These are phyloP conservation scores for Zygoascus biomembranicola DNA, from an alignment of 805 yeast genomes.

Conservation along the genomic window DNA sequence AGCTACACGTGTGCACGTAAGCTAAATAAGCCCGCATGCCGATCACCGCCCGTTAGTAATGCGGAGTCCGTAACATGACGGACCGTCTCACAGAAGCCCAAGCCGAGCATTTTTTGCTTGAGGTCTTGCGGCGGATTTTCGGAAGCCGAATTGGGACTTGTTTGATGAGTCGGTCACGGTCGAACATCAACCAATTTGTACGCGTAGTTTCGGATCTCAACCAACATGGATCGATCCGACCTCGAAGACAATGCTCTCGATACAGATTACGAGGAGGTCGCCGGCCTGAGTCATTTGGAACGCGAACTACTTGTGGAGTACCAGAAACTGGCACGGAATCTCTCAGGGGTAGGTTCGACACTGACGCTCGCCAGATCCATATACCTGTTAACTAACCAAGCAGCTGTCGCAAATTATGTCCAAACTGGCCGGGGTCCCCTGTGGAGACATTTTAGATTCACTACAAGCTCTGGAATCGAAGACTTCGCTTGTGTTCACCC, in stretches of 20 bases:
- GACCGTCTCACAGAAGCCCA: too few species aligned
- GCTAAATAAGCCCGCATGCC: too few species aligned
- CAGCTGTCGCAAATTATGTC: constrained; percentile 15
- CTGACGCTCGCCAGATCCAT: constrained; percentile 20
- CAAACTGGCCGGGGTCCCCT: constrained; percentile 12
- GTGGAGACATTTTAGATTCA: constrained; percentile 37
- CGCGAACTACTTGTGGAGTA: constrained; percentile 32
- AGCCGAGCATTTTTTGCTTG: too few species aligned
- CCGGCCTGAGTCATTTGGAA: constrained; percentile 22
- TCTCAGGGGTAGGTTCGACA: constrained; percentile 22
- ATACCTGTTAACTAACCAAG: constrained; percentile 16
- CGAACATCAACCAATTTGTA: too few species aligned
- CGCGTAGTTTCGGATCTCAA: too few species aligned
- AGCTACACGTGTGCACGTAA: too few species aligned
- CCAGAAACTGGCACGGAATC: constrained; percentile 31
- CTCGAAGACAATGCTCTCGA: constrained; percentile 1
- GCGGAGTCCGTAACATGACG: too few species aligned
- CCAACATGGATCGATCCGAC: too few species aligned
- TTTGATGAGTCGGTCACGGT: too few species aligned
- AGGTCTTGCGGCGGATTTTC: too few species aligned
- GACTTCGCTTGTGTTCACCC: constrained; percentile 54
- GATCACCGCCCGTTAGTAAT: too few species aligned
- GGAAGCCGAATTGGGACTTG: too few species aligned
- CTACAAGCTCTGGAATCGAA: constrained; percentile 55
- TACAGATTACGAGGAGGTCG: constrained; percentile 5